Evolutionary conservation across 192 early-diverging fungal species (phyloP), one percentile per base, ranked within the genome.

Genomic region (Martensiomyces pterosporus): DNA sequence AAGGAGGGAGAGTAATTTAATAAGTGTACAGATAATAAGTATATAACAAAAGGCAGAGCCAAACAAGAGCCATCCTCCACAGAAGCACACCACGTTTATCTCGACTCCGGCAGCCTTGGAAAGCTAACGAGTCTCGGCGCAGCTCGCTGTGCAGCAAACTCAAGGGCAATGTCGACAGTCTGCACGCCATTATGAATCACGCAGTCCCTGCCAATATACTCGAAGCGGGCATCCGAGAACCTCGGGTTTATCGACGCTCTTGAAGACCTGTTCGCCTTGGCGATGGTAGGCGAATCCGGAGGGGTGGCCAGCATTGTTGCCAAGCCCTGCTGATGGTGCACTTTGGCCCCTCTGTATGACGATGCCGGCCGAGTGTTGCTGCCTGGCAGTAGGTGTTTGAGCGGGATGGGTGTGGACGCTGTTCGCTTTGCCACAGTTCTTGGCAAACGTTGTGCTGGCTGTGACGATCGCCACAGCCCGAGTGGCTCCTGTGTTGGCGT

Each of bases 131-230:
- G 41, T 12, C 62, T 56, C 24, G 69, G 69, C 2, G 53, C 54
- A 6, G 70, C 70, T 17, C 58, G 34, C 25, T 55, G 70, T 10
- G 60, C 17, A 12, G 55, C 55, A 18, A 47, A 62, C 37, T 66
- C 64, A 18, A 63, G 29, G 25, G 54, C 55, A 52, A 74, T 51
- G 24, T 74, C 63, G 8, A 74, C 48, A 25, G 52, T 62, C 17
- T 74, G 63, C 16, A 55, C 55, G 45, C 70, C 70, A 48, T 72
- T 72, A 54, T 74, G 70, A 29, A 67, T 67, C 19, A 74, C 59
- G 25, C 70, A 74, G 43, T 74, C 70, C 18, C 34, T 43, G 23
- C 60, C 70, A 36, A 74, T 46, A 33, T 67, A 74, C 48, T 67
- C 64, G 26, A 74, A 47, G 27, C 63, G 70, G 6, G 64, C 70